Percentiles rank a stretch among this genome's conserved stretches.
phyloP scores from a whole-genome alignment of 1,284 basidiomycete species.

The Trichosporon sp. region DNA sequence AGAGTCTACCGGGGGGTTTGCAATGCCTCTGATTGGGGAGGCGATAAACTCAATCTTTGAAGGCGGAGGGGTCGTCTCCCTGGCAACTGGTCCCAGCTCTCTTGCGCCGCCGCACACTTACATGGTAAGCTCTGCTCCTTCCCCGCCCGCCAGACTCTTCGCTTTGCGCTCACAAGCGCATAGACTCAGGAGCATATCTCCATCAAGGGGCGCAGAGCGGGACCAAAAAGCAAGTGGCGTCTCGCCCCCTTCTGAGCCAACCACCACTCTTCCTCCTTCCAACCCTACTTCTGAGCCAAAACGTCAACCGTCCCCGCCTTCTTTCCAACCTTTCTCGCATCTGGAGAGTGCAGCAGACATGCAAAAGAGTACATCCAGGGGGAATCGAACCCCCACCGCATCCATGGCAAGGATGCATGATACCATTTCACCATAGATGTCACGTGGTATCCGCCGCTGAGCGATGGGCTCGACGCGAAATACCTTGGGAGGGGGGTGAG shows the following conservation, averaged over 20 bases:
- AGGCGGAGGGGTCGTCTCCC: neutral
- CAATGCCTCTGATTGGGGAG: neutral
- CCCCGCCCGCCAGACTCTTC: neutral
- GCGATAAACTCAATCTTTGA: neutral
- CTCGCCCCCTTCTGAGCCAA: neutral
- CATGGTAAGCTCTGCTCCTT: no score
- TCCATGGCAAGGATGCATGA: slow-evolving; percentile 19
- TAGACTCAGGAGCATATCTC: neutral
- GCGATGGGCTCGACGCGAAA: neutral
- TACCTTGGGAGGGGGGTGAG: neutral
- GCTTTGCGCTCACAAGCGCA: neutral
- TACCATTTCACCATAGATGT: slow-evolving; percentile 21
- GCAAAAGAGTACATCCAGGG: slow-evolving; percentile 20
- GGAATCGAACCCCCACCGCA: slow-evolving; percentile 19
- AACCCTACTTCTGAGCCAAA: neutral
- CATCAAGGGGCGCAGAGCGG: neutral
- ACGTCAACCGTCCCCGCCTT: neutral
- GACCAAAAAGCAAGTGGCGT: neutral
- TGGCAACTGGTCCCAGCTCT: neutral
- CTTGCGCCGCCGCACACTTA: neutral
- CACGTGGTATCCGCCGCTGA: neutral
- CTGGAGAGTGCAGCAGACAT: neutral
- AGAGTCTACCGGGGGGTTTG: neutral
- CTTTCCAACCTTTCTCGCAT: neutral
- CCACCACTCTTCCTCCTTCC: neutral